phyloP scores from a whole-genome alignment of 352 stramenopile species.

The Pythium coloratum region DNA sequence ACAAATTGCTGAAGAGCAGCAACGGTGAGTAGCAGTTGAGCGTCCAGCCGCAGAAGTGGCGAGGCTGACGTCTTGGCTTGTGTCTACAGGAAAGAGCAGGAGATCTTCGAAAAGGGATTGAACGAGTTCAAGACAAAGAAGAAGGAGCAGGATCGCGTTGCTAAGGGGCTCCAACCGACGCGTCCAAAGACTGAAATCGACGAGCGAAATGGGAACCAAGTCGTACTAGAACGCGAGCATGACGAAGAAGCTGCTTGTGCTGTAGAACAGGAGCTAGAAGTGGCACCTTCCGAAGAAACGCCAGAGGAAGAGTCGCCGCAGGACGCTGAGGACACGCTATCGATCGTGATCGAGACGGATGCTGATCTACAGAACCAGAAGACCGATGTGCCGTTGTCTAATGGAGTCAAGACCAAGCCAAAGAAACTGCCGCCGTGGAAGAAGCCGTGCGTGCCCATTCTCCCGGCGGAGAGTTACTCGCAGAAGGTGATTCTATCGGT shows the following conservation, averaged over 20 bases:
- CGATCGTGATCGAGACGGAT: not conserved
- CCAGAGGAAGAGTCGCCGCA: not conserved
- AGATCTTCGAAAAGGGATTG: conserved; percentile 53
- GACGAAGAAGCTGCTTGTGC: not conserved
- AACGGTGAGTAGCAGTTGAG: conserved; percentile 30
- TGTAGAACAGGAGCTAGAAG: not conserved
- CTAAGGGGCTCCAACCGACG: conserved; percentile 42
- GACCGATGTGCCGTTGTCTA: conserved; percentile 1
- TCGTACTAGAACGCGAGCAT: not conserved
- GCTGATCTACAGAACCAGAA: not conserved
- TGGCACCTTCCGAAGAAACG: not conserved
- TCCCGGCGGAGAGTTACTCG: conserved; percentile 48
- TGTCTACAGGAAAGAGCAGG: conserved; percentile 41
- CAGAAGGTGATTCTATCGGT: conserved; percentile 54
- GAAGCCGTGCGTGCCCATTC: conserved; percentile 53
- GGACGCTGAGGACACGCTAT: not conserved
- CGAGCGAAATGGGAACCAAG: not conserved
- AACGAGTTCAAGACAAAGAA: conserved; percentile 57
- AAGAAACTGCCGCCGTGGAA: conserved; percentile 56
- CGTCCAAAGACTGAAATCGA: not conserved
- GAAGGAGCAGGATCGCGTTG: conserved; percentile 57
- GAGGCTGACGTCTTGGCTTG: not conserved
- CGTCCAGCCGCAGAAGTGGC: too few relatives aligned
- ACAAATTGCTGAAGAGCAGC: conserved; percentile 40
- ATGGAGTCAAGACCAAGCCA: conserved; percentile 14